Evolutionary conservation across 176 grass and related monocot species (phyloP).

Genomic region (Metroxylon sagu): DNA sequence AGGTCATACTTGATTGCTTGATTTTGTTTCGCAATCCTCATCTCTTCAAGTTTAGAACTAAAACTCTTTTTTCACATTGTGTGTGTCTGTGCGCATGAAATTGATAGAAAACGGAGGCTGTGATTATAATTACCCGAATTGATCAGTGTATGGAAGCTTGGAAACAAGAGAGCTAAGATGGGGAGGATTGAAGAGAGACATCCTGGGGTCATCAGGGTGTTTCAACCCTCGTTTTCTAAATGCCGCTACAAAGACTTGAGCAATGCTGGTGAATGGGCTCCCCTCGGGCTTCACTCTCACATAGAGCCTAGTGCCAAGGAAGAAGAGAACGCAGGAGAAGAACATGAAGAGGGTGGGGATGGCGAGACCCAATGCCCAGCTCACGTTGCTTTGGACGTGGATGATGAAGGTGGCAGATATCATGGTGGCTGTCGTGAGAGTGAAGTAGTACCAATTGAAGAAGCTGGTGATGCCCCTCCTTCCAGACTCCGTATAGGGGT

Average conservation of each 20-base stretch:
- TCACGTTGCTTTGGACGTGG: constrained; percentile 68
- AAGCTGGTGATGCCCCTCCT: constrained; percentile 64
- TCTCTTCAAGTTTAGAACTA: no score
- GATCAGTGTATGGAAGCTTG: constrained; percentile 50
- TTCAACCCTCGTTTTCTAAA: constrained; percentile 26
- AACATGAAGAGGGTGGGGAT: constrained; percentile 55
- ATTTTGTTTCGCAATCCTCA: no score
- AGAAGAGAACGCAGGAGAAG: constrained; percentile 49
- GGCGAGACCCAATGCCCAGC: constrained; percentile 54
- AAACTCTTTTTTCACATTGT: no score
- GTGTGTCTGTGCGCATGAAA: no score
- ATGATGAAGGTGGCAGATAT: constrained; percentile 54
- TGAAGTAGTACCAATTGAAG: constrained; percentile 97
- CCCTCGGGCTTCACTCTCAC: constrained; percentile 51
- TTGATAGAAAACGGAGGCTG: no score
- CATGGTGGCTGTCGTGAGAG: constrained; percentile 48
- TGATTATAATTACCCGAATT: constrained; percentile 35
- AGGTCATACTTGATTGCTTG: no score
- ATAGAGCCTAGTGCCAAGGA: constrained; percentile 38
- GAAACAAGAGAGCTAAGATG: constrained; percentile 39
- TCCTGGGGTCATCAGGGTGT: constrained; percentile 1
- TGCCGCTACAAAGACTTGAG: constrained; percentile 36
- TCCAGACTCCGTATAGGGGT: constrained; percentile 44
- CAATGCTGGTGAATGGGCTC: constrained; percentile 34
- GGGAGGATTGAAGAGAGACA: no score